Percentiles rank a stretch among this genome's conserved stretches.
Evolutionary conservation across 176 grass and related monocot genomes (phyloP).

Genomic region (Lolium perenne): DNA sequence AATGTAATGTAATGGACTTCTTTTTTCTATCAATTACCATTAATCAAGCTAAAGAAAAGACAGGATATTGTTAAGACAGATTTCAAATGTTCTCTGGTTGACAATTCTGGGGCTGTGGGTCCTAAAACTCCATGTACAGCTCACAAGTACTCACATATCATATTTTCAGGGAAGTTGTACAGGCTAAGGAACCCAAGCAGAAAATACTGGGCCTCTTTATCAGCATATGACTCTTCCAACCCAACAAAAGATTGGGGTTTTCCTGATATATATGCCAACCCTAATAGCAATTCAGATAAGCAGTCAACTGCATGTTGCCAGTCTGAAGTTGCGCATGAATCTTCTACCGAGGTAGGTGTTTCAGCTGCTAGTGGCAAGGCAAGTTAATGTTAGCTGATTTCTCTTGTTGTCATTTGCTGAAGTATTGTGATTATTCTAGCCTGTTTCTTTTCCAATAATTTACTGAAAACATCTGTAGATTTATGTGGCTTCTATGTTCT

Average conservation of each 20-base stretch:
- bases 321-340: conserved; percentile 40
- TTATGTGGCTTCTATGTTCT: not conserved
- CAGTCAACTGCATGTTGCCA: conserved; percentile 37
- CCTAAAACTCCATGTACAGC: conserved; percentile 17
- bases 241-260: conserved; percentile 90
- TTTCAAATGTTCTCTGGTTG: not conserved
- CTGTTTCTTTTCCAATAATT: conserved; percentile 6
- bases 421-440: not conserved
- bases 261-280: conserved; percentile 63
- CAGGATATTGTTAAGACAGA: not conserved
- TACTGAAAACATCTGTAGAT: not conserved
- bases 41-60: not conserved
- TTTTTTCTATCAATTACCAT: not conserved
- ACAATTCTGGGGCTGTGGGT: not conserved
- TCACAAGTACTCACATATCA: conserved; percentile 16
- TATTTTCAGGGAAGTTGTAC: conserved; percentile 81
- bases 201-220: conserved; percentile 77
- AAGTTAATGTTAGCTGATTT: conserved; percentile 39
- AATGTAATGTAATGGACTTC: not conserved
- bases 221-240: conserved; percentile 78
- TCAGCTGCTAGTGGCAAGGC: conserved; percentile 41
- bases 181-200: conserved; percentile 75
- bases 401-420: conserved; percentile 21
- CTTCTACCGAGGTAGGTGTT: conserved; percentile 27
- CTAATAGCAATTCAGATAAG: conserved; percentile 35